Base-by-base conservation (phyloP, 139 green algal species). In the Chlorella sp. region DNA sequence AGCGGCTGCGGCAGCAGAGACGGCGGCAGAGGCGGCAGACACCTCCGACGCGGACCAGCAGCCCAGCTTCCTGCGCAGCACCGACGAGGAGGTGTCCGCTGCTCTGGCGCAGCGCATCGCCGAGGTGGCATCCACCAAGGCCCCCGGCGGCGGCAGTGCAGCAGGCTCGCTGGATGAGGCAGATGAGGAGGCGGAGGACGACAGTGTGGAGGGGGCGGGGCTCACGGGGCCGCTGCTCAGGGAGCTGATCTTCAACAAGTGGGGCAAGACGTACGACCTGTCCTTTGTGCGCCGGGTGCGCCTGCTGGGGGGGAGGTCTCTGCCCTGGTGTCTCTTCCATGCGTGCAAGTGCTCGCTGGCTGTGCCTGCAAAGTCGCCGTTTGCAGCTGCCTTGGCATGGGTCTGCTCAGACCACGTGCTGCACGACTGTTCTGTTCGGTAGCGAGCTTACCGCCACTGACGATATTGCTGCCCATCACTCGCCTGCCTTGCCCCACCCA, bases 211-310 rank as follows among this genome's bases (percentile, higher is more conserved):
- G 12, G 78, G 62, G 12, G 39, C 23, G 1, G n/a, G 18, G 30
- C 79, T 75, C 41, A 78, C 68, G 25, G 88, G 86, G 18, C 38
- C 30, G 28, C 69, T 71, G 57, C 75, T 92, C 60, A n/a, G 56
- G 13, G 56, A 76, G 32, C 64, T 87, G 15, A 60, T 92, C 1
- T 34, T 82, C 1, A 17, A 16, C 1, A 91, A 91, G 74, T 91
- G 85, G 51, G 89, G 79, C 60, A 85, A 85, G 62, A 41, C 69
- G 3, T 85, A 89, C 41, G 89, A 92, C 41, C 64, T 92, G 3
- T 75, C 78, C 20, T 88, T 91, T 56, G 84, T 91, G 30, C 80
- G 84, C 32, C 56, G 70, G 28, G 70, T 57, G 32, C 20, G 65
- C 9, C 30, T 26, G 15, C 30, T 73, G 32, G 30, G n/a, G n/a